Evolutionary conservation across 2,329 filamentous ascomycete genomes (phyloP), one percentile per base, ranked within the genome.

Genomic region (Colletotrichum musicola): DNA sequence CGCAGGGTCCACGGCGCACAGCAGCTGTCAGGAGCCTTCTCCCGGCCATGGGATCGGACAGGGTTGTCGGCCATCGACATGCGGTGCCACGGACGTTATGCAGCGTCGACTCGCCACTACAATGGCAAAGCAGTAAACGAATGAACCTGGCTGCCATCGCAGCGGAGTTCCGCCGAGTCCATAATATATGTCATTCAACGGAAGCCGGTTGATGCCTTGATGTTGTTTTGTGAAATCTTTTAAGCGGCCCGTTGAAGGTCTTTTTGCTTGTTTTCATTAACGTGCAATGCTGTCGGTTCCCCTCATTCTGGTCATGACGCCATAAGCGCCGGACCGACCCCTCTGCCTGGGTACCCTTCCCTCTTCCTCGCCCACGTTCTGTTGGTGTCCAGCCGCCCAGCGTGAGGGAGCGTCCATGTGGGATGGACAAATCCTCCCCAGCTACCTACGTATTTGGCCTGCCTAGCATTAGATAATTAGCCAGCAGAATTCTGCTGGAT

Each of bases 301-400:
- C 30, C 30, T 35, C 30, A 35, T 20, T 56, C 40, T 18, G 38
- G 50, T 27, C 56, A 66, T 66, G 62, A 69, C 66, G 66, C 66
- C 44, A 66, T 69, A 69, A 66, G 55, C 62, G 66, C 49, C 66
- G 42, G 42, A 61, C 18, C 18, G 10, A 27, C 66, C 60, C 60
- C 60, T 54, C 22, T 20, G 6, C 53, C 53, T 57, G 64, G 63
- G 25, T 44, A 27, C 35, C 30, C 18, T 61, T 27, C 27, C 20
- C 38, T 27, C n/a, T 53, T 22, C 47, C 12, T 49, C 6, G 22
- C 38, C 10, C 44, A n/a, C n/a, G 47, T 35, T 6, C 42, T 25
- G 13, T 51, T 35, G 12, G 44, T 51, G 27, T 27, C 25, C 35
- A 27, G 51, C 51, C 53, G 25, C 46, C 53, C 53, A 42, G 40